phyloP scores from a whole-genome alignment of 345 rosid species.

The Turnera subulata region DNA sequence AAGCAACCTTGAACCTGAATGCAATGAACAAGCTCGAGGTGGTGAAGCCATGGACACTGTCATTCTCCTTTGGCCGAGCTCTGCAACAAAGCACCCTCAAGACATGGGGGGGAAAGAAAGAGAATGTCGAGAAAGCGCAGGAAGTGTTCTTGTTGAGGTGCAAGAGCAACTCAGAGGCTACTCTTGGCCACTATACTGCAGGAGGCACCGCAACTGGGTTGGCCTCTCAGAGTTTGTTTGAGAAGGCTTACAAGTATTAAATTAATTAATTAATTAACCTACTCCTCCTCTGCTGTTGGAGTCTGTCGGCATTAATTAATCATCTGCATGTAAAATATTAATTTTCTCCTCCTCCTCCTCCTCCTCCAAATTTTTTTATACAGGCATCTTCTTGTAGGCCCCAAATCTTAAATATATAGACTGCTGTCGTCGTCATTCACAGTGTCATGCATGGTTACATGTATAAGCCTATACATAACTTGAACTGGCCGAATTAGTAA shows the following conservation, averaged over 20 bases:
- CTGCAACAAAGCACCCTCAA: conserved; percentile 92
- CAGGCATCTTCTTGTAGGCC: too few species aligned
- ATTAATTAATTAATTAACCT: too few species aligned
- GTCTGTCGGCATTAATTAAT: too few species aligned
- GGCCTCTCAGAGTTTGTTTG: conserved; percentile 84
- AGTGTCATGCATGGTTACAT: too few species aligned
- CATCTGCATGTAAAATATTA: too few species aligned
- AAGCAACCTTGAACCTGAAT: conserved; percentile 71
- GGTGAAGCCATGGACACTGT: conserved; percentile 83
- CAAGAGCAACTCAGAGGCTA: conserved; percentile 83
- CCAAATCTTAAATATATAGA: too few species aligned
- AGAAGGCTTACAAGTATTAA: conserved; percentile 80
- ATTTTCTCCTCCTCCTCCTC: too few species aligned
- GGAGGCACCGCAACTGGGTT: conserved; percentile 50
- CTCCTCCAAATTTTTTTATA: too few species aligned
- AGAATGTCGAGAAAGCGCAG: conserved; percentile 69
- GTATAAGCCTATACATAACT: too few species aligned
- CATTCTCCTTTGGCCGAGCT: conserved; percentile 96
- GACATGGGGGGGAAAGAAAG: conserved; percentile 83
- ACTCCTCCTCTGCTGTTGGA: too few species aligned
- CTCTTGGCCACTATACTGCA: conserved; percentile 62
- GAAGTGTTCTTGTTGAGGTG: conserved; percentile 66
- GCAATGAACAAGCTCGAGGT: conserved; percentile 86
- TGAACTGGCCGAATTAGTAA: too few species aligned
- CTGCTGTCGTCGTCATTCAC: too few species aligned